Percentiles rank a stretch among this genome's conserved stretches.
phyloP scores from a whole-genome alignment of 768 basidiomycete genomes.

The Pulveroboletus frians region DNA sequence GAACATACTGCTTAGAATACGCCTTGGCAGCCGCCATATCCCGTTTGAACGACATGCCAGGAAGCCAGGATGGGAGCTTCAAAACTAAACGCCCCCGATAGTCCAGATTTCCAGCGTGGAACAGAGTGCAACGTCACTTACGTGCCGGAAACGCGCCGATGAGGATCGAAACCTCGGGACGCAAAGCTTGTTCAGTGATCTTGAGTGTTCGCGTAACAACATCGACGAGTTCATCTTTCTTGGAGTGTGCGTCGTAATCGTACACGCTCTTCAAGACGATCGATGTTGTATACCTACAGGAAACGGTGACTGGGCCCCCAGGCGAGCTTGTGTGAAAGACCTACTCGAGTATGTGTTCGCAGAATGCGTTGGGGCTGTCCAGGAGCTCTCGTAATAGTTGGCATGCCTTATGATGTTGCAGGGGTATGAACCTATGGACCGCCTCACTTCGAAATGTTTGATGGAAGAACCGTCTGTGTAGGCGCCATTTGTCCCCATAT shows the following conservation, averaged over 20 bases:
- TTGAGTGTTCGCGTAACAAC: slow-evolving; percentile 4
- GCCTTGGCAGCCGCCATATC: slow-evolving; percentile 17
- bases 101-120: neutral
- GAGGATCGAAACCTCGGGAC: slow-evolving; percentile 16
- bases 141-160: slow-evolving; percentile 15
- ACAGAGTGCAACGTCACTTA: slow-evolving; percentile 1
- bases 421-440: slow-evolving; percentile 25
- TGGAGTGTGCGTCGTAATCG: slow-evolving; percentile 13
- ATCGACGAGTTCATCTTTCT: slow-evolving; percentile 13
- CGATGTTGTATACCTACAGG: slow-evolving; percentile 16
- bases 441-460: slow-evolving; percentile 22
- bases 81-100: slow-evolving; percentile 8
- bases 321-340: neutral
- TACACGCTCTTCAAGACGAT: slow-evolving; percentile 19
- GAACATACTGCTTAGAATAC: slow-evolving; percentile 13
- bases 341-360: slow-evolving; percentile 33
- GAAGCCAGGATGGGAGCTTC: slow-evolving; percentile 21
- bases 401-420: slow-evolving; percentile 29
- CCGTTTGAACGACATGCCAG: slow-evolving; percentile 20
- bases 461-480: slow-evolving; percentile 28
- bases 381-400: slow-evolving; percentile 31
- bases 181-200: slow-evolving; percentile 8
- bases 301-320: neutral
- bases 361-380: slow-evolving; percentile 29
- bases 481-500: slow-evolving; percentile 33